Conservation (phyloP, 345 rosid species). For the Populus simonii region DNA sequence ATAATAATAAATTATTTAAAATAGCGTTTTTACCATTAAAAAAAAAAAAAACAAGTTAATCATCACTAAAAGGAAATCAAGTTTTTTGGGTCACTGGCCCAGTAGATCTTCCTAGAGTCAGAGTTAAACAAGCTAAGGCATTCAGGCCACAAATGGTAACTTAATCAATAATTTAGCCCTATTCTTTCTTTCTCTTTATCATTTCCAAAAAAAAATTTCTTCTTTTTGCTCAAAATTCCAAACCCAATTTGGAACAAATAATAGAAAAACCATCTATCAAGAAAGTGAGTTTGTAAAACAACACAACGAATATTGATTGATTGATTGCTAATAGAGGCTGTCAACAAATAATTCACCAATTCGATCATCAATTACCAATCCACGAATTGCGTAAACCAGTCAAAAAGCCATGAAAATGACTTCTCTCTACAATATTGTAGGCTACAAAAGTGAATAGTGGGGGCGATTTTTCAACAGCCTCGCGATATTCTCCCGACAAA, state of each 20-base stretch:
- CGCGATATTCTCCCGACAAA: slow-evolving; percentile 7
- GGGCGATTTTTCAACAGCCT: not conserved
- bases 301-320: not conserved
- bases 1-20: too few relatives aligned
- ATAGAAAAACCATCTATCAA: not conserved
- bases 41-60: too few relatives aligned
- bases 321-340: not conserved
- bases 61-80: too few relatives aligned
- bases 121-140: not conserved
- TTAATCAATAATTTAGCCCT: not conserved
- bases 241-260: not conserved
- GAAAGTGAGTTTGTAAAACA: not conserved
- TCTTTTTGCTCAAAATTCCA: not conserved
- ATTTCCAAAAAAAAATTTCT: too few relatives aligned
- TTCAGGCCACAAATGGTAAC: not conserved
- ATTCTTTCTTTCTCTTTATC: not conserved
- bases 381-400: not conserved
- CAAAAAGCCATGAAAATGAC: not conserved
- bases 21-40: too few relatives aligned
- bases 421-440: not conserved
- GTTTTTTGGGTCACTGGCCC: not conserved
- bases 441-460: not conserved
- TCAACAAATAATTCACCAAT: not conserved
- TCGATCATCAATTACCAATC: not conserved
- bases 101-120: not conserved